phyloP scores from a whole-genome alignment of 2,329 filamentous ascomycete species.

The Colletotrichum euphorbiae region DNA sequence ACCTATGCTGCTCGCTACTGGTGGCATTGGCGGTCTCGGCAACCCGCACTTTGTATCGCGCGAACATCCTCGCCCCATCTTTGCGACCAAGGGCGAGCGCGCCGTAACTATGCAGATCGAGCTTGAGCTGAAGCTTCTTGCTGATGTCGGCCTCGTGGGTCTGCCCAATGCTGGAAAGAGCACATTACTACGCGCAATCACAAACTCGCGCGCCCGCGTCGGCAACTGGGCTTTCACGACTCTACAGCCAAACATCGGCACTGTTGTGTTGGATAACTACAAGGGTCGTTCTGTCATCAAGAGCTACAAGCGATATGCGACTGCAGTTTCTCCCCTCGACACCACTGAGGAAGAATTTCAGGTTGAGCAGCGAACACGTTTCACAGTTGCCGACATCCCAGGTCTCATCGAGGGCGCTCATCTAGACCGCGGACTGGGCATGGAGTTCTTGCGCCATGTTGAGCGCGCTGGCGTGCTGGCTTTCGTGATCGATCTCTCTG shows the following conservation, averaged over 20 bases:
- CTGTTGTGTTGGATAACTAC: constrained; percentile 90
- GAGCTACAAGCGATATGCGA: constrained; percentile 47
- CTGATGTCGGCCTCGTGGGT: constrained; percentile 93
- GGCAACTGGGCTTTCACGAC: constrained; percentile 98
- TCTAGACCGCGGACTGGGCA: constrained; percentile 88
- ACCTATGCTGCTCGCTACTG: constrained; percentile 87
- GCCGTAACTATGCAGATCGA: constrained; percentile 84
- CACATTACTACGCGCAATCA: constrained; percentile 87
- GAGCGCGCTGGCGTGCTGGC: constrained; percentile 93
- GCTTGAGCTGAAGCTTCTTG: constrained; percentile 93
- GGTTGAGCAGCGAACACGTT: constrained; percentile 75
- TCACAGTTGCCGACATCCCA: constrained; percentile 96
- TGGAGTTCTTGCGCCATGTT: constrained; percentile 93
- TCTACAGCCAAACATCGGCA: constrained; percentile 93
- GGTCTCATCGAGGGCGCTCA: constrained; percentile 94
- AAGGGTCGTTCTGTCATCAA: constrained; percentile 74
- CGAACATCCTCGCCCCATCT: constrained; percentile 80
- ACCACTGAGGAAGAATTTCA: constrained; percentile 56
- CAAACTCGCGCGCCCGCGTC: constrained; percentile 87
- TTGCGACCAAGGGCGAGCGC: constrained; percentile 86
- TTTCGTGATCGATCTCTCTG: constrained; percentile 89
- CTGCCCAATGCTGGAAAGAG: constrained; percentile 97
- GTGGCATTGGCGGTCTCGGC: constrained; percentile 88
- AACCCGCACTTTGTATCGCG: constrained; percentile 93
- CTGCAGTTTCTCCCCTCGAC: constrained; percentile 48